Evolutionary conservation across 108 stramenopile species (phyloP).

Genomic region (Thalassiosira profunda): DNA sequence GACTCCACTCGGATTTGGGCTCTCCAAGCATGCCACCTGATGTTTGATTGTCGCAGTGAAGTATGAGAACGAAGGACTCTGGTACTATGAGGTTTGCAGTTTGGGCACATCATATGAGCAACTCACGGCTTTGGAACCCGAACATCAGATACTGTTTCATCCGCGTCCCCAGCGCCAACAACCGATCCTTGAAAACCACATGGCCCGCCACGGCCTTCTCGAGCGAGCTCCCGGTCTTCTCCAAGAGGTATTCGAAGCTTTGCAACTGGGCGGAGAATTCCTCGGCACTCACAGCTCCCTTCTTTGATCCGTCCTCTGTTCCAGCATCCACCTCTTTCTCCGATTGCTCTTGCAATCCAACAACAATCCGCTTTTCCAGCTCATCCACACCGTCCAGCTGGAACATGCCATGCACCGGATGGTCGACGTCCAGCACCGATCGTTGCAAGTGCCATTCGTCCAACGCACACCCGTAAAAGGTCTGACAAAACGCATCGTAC

Average conservation of each 20-base stretch:
- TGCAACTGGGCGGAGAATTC: not conserved
- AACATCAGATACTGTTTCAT: not conserved
- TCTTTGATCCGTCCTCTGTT: not conserved
- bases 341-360: constrained; percentile 8
- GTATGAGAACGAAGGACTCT: too few species aligned
- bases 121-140: not conserved
- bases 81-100: too few species aligned
- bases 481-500: constrained; percentile 36
- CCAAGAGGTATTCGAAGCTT: not conserved
- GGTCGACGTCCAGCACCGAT: constrained; percentile 4
- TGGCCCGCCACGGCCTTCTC: not conserved
- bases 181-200: not conserved
- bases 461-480: constrained; percentile 32
- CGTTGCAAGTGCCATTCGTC: constrained; percentile 24
- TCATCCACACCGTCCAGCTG: constrained; percentile 29
- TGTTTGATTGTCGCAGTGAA: too few species aligned
- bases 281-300: too few species aligned
- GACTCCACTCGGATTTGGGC: not conserved
- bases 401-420: constrained; percentile 11
- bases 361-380: constrained; percentile 26
- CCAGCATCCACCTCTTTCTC: not conserved
- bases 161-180: not conserved
- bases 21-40: not conserved
- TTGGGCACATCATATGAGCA: too few species aligned
- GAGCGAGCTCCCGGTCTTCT: not conserved